Evolutionary conservation across 2,329 filamentous ascomycete species (phyloP), one percentile per base, ranked within the genome.

Genomic region (Colletotrichum kahawae): DNA sequence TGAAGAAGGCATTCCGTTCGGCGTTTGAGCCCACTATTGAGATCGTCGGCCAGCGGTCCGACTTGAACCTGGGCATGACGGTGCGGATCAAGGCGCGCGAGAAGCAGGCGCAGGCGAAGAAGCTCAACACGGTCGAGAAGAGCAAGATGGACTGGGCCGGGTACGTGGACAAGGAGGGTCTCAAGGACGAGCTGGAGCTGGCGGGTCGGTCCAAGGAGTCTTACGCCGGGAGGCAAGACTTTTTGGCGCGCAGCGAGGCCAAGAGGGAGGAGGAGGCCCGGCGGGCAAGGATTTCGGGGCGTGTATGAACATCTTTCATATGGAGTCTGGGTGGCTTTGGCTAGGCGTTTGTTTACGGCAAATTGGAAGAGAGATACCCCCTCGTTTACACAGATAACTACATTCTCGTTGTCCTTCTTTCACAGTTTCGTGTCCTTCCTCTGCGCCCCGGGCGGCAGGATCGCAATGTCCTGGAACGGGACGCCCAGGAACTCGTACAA

Each of bases 81-180:
- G 84, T 86, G 48, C 82, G 88, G 48, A 83, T 89, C 67, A 85
- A 86, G 78, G 86, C 88, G 65, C 87, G 85, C 68, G 88, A 87
- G 79, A 79, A 78, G 74, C 84, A 84, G 59, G 87, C 87, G 18
- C 87, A 89, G 75, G 89, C 91, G 64, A 91, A 90, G 86, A 94
- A 93, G 81, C 86, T 94, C 78, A 94, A 92, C 81, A 93, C 92
- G 18, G 91, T 94, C 18, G 92, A 94, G 84, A 94, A 94, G 88
- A 93, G 91, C 79, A 88, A 91, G 67, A 92, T 94, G 90, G 92
- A 94, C 82, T 94, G 92, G 92, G 92, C 92, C 4, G 92, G 92
- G 14, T 94, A 90, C 79, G 92, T 94, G 72, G 92, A 94, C 83
- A 90, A 92, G 82, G 92, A 93, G 82, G 92, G 92, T 10, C 92